Base-by-base conservation (phyloP, 768 basidiomycete genomes). In the Lanmaoa rubissima region DNA sequence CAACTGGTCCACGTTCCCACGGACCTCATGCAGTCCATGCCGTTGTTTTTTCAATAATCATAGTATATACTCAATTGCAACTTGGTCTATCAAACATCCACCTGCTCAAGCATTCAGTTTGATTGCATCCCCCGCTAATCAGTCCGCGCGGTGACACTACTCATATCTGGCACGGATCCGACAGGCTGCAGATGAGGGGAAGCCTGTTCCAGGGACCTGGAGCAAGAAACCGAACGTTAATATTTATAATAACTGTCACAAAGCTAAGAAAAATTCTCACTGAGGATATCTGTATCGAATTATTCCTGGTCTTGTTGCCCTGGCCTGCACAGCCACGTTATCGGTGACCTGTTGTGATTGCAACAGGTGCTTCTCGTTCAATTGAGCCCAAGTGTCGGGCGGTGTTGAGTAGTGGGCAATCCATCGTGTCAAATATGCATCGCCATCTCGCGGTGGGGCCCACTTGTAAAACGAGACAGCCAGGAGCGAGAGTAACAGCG, bases 261-360 rank as follows among this genome's bases (percentile, higher is more conserved):
- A n/a, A 44, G 43, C 21, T 10, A 34, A 42, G 13, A 38, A 21
- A 26, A 49, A n/a, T 39, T 80, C 88, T 71, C 62, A 92, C 90
- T 88, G 86, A 51, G 89, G 86, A 68, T 85, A 88, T 61, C 86
- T 79, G 67, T 82, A 85, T 40, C 87, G 80, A 68, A 84, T 82
- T 39, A 87, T 78, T 16, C 58, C 59, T 48, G 78, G 63, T 74
- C 79, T 65, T 70, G 77, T 71, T 68, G 76, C 63, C 73, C 76
- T 65, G 72, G 72, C 61, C 64, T 77, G 62, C 38, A 83, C 65
- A 11, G 84, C 62, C 51, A 78, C 61, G 44, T 66, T 73, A 11
- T 78, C 74, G 16, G 66, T 61, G 39, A 53, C 79, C 73, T 58
- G 82, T 75, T 53, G 69, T 64, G 58, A 81, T 69, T 57, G 77